phyloP scores from a whole-genome alignment of 768 basidiomycete species.

The Polyporus arcularius region DNA sequence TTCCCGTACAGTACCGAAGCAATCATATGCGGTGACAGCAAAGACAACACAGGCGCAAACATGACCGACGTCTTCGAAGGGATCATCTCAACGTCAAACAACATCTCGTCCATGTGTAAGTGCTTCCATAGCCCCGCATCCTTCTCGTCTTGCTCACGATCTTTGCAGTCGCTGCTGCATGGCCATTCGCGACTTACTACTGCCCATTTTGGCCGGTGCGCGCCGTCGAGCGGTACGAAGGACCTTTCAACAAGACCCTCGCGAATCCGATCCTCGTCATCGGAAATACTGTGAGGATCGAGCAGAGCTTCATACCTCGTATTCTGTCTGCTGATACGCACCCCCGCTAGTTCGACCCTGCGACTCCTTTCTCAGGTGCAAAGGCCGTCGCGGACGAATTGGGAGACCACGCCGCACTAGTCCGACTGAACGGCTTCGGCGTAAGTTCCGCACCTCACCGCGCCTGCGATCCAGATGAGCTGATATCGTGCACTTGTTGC shows the following conservation, averaged over 20 bases:
- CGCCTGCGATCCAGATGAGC: not conserved
- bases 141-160: not conserved
- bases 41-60: not conserved
- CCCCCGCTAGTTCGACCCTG: conserved; percentile 4
- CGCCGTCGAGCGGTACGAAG: conserved; percentile 14
- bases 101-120: conserved; percentile 5
- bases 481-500: not conserved
- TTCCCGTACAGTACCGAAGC: not conserved
- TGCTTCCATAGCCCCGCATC: not conserved
- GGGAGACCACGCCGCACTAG: conserved; percentile 1
- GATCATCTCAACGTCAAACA: not conserved
- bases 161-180: not conserved
- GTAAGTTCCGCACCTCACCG: not conserved
- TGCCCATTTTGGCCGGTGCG: conserved; percentile 14
- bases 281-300: conserved; percentile 2
- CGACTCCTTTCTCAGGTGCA: conserved; percentile 4
- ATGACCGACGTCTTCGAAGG: conserved; percentile 2
- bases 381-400: not conserved
- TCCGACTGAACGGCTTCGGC: conserved; percentile 4
- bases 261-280: conserved; percentile 9
- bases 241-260: conserved; percentile 9
- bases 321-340: no score
- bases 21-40: conserved; percentile 2
- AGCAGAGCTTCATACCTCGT: no score
- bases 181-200: conserved; percentile 4